Evolutionary conservation across 73 alveolate genomes (phyloP).

Genomic region (Paramecium sonneborni): DNA sequence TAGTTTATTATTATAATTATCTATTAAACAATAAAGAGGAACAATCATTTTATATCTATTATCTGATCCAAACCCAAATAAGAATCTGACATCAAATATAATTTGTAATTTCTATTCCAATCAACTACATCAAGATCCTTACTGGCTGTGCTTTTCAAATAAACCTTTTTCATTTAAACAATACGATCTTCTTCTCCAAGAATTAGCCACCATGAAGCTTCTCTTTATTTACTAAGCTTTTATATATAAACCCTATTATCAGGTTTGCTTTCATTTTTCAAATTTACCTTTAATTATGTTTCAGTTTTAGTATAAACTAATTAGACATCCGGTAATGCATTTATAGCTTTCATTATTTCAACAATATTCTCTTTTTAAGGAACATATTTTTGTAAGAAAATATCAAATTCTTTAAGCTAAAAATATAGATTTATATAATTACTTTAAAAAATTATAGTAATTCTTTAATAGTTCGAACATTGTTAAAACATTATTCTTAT

Average conservation of each 20-base stretch:
- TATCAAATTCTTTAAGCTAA: conserved; percentile 21
- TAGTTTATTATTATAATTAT: not conserved
- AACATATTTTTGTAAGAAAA: not conserved
- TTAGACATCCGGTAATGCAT: conserved; percentile 44
- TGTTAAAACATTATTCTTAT: not conserved
- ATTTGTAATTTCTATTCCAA: conserved; percentile 1
- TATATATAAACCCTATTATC: not conserved
- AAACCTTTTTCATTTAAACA: conserved; percentile 32
- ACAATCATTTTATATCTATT: not conserved
- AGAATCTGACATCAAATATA: conserved; percentile 56
- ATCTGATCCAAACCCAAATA: conserved; percentile 51
- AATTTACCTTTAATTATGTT: not conserved
- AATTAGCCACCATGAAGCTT: conserved; percentile 66
- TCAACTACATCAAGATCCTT: not conserved
- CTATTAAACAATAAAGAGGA: not conserved
- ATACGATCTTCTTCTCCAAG: conserved; percentile 45
- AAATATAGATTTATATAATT: conserved; percentile 24
- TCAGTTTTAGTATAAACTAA: not conserved
- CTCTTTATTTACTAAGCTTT: not conserved
- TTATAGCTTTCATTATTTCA: conserved; percentile 43
- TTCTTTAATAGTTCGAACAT: not conserved
- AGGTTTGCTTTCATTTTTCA: not conserved
- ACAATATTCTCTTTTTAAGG: not conserved
- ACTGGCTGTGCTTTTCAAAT: not conserved
- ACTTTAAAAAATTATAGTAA: not conserved